Percentiles rank a stretch among this genome's conserved stretches.
Evolutionary conservation across 805 yeast genomes (phyloP).

Genomic region (Teunomyces lycoperdinae): DNA sequence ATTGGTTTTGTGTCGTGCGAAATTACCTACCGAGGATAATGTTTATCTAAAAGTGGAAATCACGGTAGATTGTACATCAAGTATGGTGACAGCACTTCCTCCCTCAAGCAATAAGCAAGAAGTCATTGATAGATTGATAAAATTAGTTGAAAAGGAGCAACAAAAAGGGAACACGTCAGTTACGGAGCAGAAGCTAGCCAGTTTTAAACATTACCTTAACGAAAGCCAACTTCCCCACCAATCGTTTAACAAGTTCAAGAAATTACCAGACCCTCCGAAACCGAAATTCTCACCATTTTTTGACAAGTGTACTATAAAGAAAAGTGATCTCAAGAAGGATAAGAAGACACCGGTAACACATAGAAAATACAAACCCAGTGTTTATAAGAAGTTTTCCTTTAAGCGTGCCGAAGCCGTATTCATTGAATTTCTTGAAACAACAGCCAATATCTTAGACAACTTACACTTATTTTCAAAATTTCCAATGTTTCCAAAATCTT

Average conservation of each 20-base stretch:
- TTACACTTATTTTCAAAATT: constrained; percentile 39
- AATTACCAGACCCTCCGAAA: constrained; percentile 22
- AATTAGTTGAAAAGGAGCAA: constrained; percentile 37
- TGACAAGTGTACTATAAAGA: constrained; percentile 27
- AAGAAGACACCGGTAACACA: not conserved
- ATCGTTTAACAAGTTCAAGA: constrained; percentile 4
- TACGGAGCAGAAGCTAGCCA: constrained; percentile 34
- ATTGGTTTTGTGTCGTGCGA: constrained; percentile 1
- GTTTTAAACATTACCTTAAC: constrained; percentile 25
- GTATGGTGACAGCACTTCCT: not conserved
- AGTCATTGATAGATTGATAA: constrained; percentile 25
- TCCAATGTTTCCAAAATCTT: constrained; percentile 41
- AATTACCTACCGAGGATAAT: not conserved
- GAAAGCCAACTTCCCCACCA: constrained; percentile 9
- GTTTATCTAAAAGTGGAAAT: constrained; percentile 1
- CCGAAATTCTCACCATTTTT: constrained; percentile 35
- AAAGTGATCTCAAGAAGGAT: not conserved
- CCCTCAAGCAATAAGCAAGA: constrained; percentile 16
- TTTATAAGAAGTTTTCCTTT: constrained; percentile 22
- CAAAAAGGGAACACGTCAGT: constrained; percentile 35
- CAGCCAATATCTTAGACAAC: constrained; percentile 41
- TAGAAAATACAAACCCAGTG: constrained; percentile 5
- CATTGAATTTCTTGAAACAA: constrained; percentile 30
- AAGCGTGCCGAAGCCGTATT: constrained; percentile 28
- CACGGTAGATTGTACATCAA: not conserved